Evolutionary conservation across 495 filamentous ascomycete species (phyloP).

Genomic region (Podospora conica): DNA sequence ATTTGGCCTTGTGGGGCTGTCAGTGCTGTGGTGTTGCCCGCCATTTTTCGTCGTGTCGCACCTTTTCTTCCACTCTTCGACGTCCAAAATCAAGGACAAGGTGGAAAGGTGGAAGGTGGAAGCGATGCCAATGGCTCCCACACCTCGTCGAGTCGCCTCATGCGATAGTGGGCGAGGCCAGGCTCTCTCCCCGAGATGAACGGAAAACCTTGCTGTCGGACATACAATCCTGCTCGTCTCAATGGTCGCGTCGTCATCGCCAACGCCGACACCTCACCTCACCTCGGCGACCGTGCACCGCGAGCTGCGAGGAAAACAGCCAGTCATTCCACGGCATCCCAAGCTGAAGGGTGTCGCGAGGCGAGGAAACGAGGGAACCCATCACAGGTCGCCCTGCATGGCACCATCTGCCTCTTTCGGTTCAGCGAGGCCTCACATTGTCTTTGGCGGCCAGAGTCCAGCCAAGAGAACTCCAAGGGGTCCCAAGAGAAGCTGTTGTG

Average conservation of each 20-base stretch:
- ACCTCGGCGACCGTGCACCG: not conserved
- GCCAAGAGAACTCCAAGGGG: not conserved
- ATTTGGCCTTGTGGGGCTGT: not conserved
- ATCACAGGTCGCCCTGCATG: not conserved
- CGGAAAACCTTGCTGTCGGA: not conserved
- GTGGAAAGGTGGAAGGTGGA: no score
- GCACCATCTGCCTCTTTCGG: not conserved
- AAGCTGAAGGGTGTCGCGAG: not conserved
- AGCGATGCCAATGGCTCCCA: not conserved
- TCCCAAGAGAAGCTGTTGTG: not conserved
- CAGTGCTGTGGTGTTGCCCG: not conserved
- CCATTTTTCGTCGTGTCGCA: not conserved
- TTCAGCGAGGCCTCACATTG: not conserved
- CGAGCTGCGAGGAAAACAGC: not conserved
- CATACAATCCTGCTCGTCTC: not conserved
- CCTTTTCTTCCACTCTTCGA: not conserved
- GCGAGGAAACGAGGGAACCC: no score
- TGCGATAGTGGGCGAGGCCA: not conserved
- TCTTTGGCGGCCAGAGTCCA: not conserved
- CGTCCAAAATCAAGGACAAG: not conserved
- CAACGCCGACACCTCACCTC: not conserved
- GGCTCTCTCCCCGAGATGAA: not conserved
- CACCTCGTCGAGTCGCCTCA: not conserved
- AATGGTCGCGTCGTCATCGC: not conserved
- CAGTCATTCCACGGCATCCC: not conserved